phyloP scores from a whole-genome alignment of 805 yeast genomes.

The Yarrowia porcina region DNA sequence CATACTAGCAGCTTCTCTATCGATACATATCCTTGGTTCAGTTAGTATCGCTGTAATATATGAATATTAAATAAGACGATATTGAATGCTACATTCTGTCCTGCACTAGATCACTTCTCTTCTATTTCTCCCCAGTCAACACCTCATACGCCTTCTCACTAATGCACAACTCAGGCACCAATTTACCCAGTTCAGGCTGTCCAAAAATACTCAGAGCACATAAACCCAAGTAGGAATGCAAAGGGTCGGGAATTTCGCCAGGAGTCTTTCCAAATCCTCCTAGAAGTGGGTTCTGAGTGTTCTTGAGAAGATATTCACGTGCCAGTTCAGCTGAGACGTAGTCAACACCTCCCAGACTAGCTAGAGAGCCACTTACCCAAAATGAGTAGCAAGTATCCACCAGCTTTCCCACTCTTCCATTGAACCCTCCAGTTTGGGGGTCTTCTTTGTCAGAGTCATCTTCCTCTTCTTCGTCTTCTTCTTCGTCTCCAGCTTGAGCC shows the following conservation, averaged over 20 bases:
- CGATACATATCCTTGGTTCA: too few species aligned
- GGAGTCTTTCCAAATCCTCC: slow-evolving; percentile 81
- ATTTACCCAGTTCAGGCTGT: slow-evolving; percentile 25
- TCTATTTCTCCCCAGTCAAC: not conserved
- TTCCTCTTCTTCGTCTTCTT: too few species aligned
- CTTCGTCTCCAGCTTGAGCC: too few species aligned
- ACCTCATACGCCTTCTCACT: slow-evolving; percentile 30
- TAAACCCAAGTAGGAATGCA: slow-evolving; percentile 57
- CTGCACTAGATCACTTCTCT: too few species aligned
- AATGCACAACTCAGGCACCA: slow-evolving; percentile 39
- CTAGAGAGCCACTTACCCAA: slow-evolving; percentile 69
- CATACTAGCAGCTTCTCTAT: too few species aligned
- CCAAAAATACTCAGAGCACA: slow-evolving; percentile 40
- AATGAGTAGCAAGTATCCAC: slow-evolving; percentile 87
- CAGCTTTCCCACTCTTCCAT: slow-evolving; percentile 80
- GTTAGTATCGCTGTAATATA: too few species aligned
- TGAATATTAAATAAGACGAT: too few species aligned
- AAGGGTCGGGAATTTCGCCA: slow-evolving; percentile 55
- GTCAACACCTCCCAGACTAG: slow-evolving; percentile 40
- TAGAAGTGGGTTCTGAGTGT: slow-evolving; percentile 57
- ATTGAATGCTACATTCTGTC: too few species aligned
- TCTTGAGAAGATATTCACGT: slow-evolving; percentile 46
- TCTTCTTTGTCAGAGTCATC: not conserved
- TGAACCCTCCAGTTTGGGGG: slow-evolving; percentile 61
- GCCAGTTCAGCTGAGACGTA: slow-evolving; percentile 43